These are phyloP conservation scores for Fusarium tanahbumbuense DNA, from an alignment of 2,329 filamentous ascomycete species.

Conservation along the genomic window DNA sequence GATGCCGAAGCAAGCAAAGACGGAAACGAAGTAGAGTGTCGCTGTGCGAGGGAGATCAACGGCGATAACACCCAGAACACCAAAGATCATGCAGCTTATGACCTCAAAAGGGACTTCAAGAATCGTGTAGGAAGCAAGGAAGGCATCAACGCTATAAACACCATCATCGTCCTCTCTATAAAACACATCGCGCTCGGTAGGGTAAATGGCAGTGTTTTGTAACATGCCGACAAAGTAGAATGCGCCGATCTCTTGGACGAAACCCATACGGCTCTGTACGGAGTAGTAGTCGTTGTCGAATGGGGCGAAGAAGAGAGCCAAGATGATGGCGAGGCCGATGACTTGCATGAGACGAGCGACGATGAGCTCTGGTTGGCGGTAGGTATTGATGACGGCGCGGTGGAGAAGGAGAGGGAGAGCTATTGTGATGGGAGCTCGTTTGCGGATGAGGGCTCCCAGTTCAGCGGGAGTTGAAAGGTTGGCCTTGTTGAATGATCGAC, in stretches of 20 bases:
- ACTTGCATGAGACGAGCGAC: slow-evolving; percentile 76
- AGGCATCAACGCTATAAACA: slow-evolving; percentile 77
- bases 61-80: slow-evolving; percentile 71
- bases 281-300: slow-evolving; percentile 75
- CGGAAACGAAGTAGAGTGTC: slow-evolving; percentile 73
- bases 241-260: slow-evolving; percentile 77
- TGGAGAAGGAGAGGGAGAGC: slow-evolving; percentile 76
- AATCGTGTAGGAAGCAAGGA: slow-evolving; percentile 75
- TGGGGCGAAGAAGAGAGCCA: slow-evolving; percentile 78
- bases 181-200: slow-evolving; percentile 78
- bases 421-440: slow-evolving; percentile 68
- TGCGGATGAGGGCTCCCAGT: slow-evolving; percentile 74
- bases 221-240: slow-evolving; percentile 83
- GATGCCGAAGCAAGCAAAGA: slow-evolving; percentile 78
- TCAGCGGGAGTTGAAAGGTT: slow-evolving; percentile 75
- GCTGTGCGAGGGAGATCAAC: slow-evolving; percentile 72
- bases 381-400: slow-evolving; percentile 75
- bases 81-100: slow-evolving; percentile 72
- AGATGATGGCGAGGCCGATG: slow-evolving; percentile 69
- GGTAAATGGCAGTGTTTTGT: slow-evolving; percentile 81
- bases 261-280: slow-evolving; percentile 79
- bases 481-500: slow-evolving; percentile 57
- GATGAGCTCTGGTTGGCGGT: slow-evolving; percentile 72
- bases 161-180: slow-evolving; percentile 81
- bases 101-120: slow-evolving; percentile 80